Evolutionary conservation across 768 basidiomycete genomes (phyloP).

Genomic region (Dioszegia aurantiaca): DNA sequence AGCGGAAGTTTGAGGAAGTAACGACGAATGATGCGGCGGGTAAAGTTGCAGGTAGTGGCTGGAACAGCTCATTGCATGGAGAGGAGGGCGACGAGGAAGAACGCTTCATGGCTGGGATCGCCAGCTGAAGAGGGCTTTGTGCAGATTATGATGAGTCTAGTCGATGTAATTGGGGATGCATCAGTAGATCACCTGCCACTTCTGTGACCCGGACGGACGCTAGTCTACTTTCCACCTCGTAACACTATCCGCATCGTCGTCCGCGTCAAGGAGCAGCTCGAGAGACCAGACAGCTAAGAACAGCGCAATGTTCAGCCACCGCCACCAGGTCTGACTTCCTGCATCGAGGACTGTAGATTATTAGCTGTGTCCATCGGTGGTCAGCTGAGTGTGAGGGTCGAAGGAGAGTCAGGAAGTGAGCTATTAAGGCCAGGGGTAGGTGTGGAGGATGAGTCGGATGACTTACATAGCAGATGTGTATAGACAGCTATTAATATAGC

Average conservation of each 20-base stretch:
- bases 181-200: background rate
- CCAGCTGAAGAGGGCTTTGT: background rate
- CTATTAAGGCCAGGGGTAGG: too few species aligned
- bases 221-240: conserved; percentile 50
- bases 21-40: background rate
- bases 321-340: conserved; percentile 52
- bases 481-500: conserved; percentile 53
- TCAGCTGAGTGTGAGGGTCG: background rate
- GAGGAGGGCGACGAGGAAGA: conserved; percentile 9
- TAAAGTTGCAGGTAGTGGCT: background rate
- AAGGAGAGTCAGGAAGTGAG: too few species aligned
- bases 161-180: background rate
- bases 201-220: background rate
- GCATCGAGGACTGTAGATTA: conserved; percentile 45
- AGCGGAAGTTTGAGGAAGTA: conserved; percentile 7
- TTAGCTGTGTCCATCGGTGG: conserved; percentile 4
- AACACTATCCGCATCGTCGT: conserved; percentile 48
- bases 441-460: too few species aligned
- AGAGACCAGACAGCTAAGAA: conserved; percentile 49
- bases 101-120: background rate
- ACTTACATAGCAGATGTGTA: conserved; percentile 52
- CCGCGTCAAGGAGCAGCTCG: conserved; percentile 49
- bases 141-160: background rate
- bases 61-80: conserved; percentile 1
- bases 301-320: conserved; percentile 47